Evolutionary conservation across 352 stramenopile genomes (phyloP), one percentile per base, ranked within the genome.

Genomic region (Phytophthora boehmeriae): DNA sequence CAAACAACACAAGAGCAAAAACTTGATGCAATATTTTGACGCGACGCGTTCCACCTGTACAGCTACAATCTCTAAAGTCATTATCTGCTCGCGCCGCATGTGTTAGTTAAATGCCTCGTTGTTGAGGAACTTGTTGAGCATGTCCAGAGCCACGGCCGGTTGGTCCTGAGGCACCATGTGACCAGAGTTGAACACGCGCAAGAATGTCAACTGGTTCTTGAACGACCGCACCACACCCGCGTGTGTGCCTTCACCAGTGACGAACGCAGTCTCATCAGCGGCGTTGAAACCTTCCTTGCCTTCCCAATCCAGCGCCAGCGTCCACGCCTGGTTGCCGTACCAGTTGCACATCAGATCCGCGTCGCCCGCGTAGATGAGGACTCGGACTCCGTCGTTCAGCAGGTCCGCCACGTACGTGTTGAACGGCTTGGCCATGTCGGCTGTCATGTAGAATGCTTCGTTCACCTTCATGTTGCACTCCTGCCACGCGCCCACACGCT

Each of bases 301-400:
- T n/a, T 69, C 64, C 97, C 96, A 99, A 11, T 98, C 75, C 34
- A 99, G 73, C 16, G 69, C 86, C 1, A 84, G 59, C 0, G 92
- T 98, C 95, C 94, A 98, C 1, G 93, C 95, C 44, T 95, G 55
- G 65, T 98, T 98, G 19, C 96, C 96, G 30, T 98, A 64, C 80
- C 97, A 99, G 64, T 99, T 99, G 76, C 92, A 98, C 48, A 98
- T 93, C 56, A 98, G 78, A 54, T 89, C 80, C 22, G 92, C 80
- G 69, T 99, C 97, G 39, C 97, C 97, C 10, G 91, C 90, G 80
- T 99, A 99, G 45, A 99, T 93, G 11, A 99, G 76, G 6, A 97
- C 93, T 4, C 80, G 81, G 4, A 89, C 56, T 14, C 44, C 60
- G 19, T 66, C 75, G 30, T 89, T 54, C 16, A 99, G 71, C 49